phyloP scores from a whole-genome alignment of 2,329 filamentous ascomycete species.

The Ceratocystis huliohia region DNA sequence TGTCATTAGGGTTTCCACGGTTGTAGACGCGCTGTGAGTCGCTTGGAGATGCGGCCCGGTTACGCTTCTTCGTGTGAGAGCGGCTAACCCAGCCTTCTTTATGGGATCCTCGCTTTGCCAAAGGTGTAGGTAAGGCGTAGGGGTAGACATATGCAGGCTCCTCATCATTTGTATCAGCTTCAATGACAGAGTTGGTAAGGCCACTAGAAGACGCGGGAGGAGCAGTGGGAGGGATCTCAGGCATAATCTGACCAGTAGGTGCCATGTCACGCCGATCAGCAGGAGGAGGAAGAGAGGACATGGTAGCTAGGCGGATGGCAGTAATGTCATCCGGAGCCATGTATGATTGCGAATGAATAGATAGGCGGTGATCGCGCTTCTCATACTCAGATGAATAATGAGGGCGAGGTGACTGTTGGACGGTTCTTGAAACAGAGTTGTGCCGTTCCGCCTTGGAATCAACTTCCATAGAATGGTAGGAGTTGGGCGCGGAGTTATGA shows the following conservation, averaged over 20 bases:
- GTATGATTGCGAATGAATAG: background rate
- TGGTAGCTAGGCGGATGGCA: background rate
- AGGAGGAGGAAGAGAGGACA: background rate
- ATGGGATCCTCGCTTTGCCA: background rate
- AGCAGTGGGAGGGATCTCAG: constrained; percentile 12
- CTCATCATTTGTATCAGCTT: constrained; percentile 10
- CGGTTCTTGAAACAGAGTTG: constrained; percentile 6
- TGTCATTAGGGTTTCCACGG: constrained; percentile 1
- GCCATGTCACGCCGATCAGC: constrained; percentile 2
- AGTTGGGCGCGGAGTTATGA: constrained; percentile 14
- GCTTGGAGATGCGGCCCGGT: constrained; percentile 10
- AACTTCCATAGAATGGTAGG: constrained; percentile 9
- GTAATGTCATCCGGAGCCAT: background rate
- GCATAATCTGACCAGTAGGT: background rate
- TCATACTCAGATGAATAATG: constrained; percentile 11
- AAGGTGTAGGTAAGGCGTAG: background rate
- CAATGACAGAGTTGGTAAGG: constrained; percentile 3
- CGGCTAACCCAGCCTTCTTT: constrained; percentile 5
- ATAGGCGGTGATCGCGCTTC: constrained; percentile 4
- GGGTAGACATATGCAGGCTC: background rate
- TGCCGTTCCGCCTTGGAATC: constrained; percentile 15
- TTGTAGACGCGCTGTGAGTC: constrained; percentile 6
- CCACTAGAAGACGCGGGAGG: constrained; percentile 5
- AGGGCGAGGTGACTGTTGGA: constrained; percentile 13
- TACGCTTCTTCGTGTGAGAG: constrained; percentile 3